phyloP scores from a whole-genome alignment of 768 basidiomycete species.

The Lactarius sanguifluus region DNA sequence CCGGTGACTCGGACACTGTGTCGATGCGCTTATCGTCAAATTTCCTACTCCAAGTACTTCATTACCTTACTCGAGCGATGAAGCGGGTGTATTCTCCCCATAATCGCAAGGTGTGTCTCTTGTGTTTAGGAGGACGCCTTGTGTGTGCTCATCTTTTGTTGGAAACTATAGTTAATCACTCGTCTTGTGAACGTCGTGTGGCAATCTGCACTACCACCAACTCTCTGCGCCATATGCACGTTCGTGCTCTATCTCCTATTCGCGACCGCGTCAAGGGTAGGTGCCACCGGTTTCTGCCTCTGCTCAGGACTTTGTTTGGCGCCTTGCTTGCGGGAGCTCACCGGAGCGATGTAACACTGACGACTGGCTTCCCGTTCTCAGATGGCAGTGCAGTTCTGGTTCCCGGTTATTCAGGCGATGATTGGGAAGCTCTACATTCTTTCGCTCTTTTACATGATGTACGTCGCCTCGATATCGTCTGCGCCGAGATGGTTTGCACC shows the following conservation, averaged over 20 bases:
- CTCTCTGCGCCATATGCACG: slow-evolving; percentile 12
- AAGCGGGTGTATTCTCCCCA: slow-evolving; percentile 9
- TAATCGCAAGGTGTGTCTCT: slow-evolving; percentile 13
- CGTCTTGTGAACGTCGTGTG: slow-evolving; percentile 15
- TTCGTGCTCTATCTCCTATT: background rate
- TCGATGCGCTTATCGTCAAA: background rate
- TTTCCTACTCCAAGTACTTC: slow-evolving; percentile 3
- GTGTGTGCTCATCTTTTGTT: background rate
- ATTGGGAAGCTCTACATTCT: slow-evolving; percentile 24
- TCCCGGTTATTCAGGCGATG: slow-evolving; percentile 4
- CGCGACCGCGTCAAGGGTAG: background rate
- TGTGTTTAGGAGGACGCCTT: background rate
- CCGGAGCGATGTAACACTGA: background rate
- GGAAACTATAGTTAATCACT: background rate
- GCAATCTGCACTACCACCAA: slow-evolving; percentile 22
- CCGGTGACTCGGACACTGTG: background rate
- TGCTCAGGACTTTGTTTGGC: background rate
- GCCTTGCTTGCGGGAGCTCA: background rate
- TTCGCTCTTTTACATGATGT: slow-evolving; percentile 20
- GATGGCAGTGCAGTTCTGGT: slow-evolving; percentile 9
- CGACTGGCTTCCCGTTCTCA: background rate
- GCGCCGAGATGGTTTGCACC: background rate
- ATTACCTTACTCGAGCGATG: slow-evolving; percentile 16
- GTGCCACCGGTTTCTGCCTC: background rate
- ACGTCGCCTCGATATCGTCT: background rate